Base-by-base conservation (phyloP, 306 rosid genomes). In the Gastrolobium villosum region DNA sequence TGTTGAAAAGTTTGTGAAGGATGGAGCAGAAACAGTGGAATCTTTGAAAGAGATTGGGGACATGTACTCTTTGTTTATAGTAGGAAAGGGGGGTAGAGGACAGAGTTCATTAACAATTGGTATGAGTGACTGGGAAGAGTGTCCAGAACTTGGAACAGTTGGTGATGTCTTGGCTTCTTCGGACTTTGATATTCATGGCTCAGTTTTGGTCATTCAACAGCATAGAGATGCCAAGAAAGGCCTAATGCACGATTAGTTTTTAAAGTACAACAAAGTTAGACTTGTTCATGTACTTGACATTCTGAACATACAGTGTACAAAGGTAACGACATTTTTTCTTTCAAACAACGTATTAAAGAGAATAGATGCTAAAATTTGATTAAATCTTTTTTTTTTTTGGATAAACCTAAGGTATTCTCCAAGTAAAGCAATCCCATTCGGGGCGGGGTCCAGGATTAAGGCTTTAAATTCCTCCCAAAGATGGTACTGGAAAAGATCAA, bases 141-240 rank as follows among this genome's bases (percentile, higher is more conserved):
- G 96, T 59, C 97, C 99, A 6, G 98, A 95, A 80, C 91, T 95
- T 15, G 99, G 99, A 70, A 87, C 96, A 0, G 96, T 95, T n/a
- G 99, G 99, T 5, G 99, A 95, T 83, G 90, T 95, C 6, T 81
- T 95, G 81, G 98, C 98, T 74, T 91, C 99, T 76, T 91, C 99
- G 0, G 99, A 95, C 15, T 80, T 88, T 44, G 93, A 89, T 3
- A 82, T 88, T 73, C 90, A 83, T 77, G 92, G 94, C 36, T 92
- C 99, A 0, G 87, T 95, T 82, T 87, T 95, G 85, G 84, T 95
- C 0, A 65, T 95, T 74, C 99, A 95, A 84, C 99, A 95, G 9
- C 95, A 95, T 73, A 84, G 94, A 69, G 89, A 88, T 69, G 87
- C 66, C 56, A 88, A 89, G 72, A 89, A 88, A 78, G 92, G 82